phyloP scores from a whole-genome alignment of 257 asterid species.

The Jaltomata sinuosa region DNA sequence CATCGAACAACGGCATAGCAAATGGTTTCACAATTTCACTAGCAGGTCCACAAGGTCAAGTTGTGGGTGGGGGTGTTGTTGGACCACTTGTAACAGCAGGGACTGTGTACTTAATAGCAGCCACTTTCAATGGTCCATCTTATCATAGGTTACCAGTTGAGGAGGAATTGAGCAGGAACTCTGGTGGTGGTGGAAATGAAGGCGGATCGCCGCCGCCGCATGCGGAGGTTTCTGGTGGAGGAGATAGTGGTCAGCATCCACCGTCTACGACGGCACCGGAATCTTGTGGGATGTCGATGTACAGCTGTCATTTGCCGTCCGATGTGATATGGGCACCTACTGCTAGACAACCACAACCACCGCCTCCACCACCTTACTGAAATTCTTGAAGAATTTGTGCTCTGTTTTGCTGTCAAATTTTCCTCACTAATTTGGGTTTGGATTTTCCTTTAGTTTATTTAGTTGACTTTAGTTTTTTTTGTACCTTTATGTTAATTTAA shows the following conservation, averaged over 20 bases:
- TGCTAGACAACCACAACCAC: conserved; percentile 42
- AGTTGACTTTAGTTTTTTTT: neutral
- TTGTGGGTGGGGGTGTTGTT: conserved; percentile 64
- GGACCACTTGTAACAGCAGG: conserved; percentile 62
- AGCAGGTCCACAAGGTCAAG: conserved; percentile 83
- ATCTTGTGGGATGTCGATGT: conserved; percentile 14
- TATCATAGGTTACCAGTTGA: conserved; percentile 39
- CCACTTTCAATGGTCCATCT: conserved; percentile 49
- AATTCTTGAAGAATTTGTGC: neutral
- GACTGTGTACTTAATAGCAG: conserved; percentile 50
- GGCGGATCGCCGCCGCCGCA: conserved; percentile 21
- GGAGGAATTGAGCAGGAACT: conserved; percentile 20
- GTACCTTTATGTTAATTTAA: neutral
- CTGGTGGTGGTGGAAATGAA: conserved; percentile 8
- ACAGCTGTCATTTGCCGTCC: conserved; percentile 26
- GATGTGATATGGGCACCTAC: conserved; percentile 65
- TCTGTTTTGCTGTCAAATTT: neutral
- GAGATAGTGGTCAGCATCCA: conserved; percentile 17
- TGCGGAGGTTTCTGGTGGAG: conserved; percentile 29
- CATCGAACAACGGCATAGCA: conserved; percentile 6
- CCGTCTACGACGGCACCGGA: conserved; percentile 7
- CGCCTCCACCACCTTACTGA: conserved; percentile 42
- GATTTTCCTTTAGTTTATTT: neutral
- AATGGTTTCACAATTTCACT: conserved; percentile 46
- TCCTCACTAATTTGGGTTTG: neutral